phyloP scores from a whole-genome alignment of 148 eudicot genomes.

The Rheum nobile region DNA sequence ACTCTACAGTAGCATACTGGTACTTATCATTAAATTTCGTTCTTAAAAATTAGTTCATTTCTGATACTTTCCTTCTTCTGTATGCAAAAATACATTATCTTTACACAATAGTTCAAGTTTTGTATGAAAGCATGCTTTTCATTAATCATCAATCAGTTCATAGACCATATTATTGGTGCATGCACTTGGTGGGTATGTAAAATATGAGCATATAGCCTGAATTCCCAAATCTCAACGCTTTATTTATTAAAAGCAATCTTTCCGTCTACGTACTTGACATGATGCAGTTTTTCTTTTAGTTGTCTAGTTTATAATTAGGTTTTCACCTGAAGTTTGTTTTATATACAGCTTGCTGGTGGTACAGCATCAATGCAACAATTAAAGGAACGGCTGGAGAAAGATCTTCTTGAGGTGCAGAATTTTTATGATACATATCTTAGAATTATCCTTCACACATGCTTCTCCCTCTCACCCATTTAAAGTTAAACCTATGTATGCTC shows the following conservation, averaged over 20 bases:
- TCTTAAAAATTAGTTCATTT: not conserved
- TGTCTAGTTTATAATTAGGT: not conserved
- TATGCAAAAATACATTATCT: too few relatives aligned
- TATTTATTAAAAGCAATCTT: too few relatives aligned
- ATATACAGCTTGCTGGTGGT: conserved; percentile 84
- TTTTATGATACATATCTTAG: not conserved
- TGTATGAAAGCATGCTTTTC: too few relatives aligned
- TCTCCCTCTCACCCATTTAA: too few relatives aligned
- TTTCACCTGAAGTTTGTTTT: not conserved
- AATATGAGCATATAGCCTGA: too few relatives aligned
- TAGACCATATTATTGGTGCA: not conserved
- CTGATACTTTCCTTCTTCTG: not conserved
- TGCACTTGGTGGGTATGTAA: not conserved
- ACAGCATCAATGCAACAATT: conserved; percentile 95
- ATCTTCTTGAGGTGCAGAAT: conserved; percentile 63
- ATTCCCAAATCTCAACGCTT: too few relatives aligned
- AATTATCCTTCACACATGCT: not conserved
- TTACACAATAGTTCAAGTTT: too few relatives aligned
- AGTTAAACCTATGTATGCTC: too few relatives aligned
- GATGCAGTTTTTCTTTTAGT: not conserved
- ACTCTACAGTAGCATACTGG: conserved; percentile 86
- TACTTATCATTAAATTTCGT: conserved; percentile 13
- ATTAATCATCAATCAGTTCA: too few relatives aligned
- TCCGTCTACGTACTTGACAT: too few relatives aligned
- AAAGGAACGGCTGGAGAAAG: conserved; percentile 98